phyloP scores from a whole-genome alignment of 176 grass and related monocot genomes.

The Phyllostachys edulis region DNA sequence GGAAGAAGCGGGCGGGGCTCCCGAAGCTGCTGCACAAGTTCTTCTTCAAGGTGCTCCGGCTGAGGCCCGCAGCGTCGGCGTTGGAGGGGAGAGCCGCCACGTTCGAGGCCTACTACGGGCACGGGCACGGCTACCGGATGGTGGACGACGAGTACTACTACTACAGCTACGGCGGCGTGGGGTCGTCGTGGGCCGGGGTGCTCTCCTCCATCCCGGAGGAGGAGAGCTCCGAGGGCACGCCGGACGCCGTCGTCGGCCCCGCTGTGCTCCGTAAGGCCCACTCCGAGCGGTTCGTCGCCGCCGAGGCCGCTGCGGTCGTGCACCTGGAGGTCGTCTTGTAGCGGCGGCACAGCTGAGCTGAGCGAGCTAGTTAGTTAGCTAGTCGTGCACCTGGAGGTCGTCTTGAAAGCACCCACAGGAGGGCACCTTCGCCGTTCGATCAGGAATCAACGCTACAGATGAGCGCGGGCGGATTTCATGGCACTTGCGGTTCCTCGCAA shows the following conservation, averaged over 20 bases:
- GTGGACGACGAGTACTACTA: conserved; percentile 40
- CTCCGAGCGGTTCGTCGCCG: conserved; percentile 27
- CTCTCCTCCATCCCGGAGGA: conserved; percentile 54
- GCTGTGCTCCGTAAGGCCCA: conserved; percentile 25
- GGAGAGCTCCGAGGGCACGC: conserved; percentile 30
- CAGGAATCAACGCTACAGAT: background rate
- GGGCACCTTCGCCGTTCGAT: background rate
- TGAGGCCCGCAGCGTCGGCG: background rate
- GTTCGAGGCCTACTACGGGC: conserved; percentile 34
- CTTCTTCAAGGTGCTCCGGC: conserved; percentile 53
- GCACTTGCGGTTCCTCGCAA: background rate
- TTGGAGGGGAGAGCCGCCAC: background rate
- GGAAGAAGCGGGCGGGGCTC: conserved; percentile 41
- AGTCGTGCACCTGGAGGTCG: no score
- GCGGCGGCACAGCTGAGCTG: background rate
- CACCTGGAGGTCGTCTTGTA: conserved; percentile 37
- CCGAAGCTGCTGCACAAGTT: conserved; percentile 54
- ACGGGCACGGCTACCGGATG: conserved; percentile 29
- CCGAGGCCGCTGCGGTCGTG: conserved; percentile 28
- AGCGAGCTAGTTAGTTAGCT: background rate
- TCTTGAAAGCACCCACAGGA: background rate
- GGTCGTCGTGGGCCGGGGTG: conserved; percentile 41
- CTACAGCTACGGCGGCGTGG: conserved; percentile 44
- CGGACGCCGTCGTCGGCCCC: conserved; percentile 1
- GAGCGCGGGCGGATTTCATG: background rate